Percentiles rank a stretch among this genome's conserved stretches.
Conservation (phyloP, 331 rosid genomes). For the Malus hybrid region DNA sequence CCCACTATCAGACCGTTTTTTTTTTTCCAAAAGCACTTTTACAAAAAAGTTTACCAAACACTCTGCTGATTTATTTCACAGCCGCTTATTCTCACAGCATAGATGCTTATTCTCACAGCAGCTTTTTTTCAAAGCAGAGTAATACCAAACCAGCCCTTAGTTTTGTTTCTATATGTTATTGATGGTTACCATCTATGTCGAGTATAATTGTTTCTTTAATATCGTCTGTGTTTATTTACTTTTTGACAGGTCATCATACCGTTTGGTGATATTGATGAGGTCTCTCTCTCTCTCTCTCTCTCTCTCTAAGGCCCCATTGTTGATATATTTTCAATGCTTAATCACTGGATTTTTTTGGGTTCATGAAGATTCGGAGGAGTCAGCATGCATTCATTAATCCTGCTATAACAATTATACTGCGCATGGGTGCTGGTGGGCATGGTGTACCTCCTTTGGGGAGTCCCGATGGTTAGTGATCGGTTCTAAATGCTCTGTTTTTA, state of each 20-base stretch:
- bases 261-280: slow-evolving; percentile 90
- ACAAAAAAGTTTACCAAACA: too few species aligned
- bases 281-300: slow-evolving; percentile 5
- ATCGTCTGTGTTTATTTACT: background rate
- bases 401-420: slow-evolving; percentile 86
- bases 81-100: too few species aligned
- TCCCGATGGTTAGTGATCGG: slow-evolving; percentile 84
- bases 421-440: slow-evolving; percentile 99
- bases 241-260: slow-evolving; percentile 73
- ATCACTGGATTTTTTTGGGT: slow-evolving; percentile 16
- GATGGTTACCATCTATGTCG: background rate
- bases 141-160: background rate
- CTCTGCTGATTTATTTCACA: too few species aligned
- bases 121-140: too few species aligned
- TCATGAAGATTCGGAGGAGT: slow-evolving; percentile 77
- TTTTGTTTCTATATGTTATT: background rate
- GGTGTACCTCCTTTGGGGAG: slow-evolving; percentile 99
- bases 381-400: slow-evolving; percentile 99
- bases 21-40: too few species aligned
- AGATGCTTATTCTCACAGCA: too few species aligned
- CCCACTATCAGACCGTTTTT: too few species aligned
- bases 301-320: background rate
- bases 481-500: background rate
- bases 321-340: slow-evolving; percentile 16
- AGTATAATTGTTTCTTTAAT: background rate